Evolutionary conservation across 495 filamentous ascomycete species (phyloP).

Genomic region (Neurospora sp.): DNA sequence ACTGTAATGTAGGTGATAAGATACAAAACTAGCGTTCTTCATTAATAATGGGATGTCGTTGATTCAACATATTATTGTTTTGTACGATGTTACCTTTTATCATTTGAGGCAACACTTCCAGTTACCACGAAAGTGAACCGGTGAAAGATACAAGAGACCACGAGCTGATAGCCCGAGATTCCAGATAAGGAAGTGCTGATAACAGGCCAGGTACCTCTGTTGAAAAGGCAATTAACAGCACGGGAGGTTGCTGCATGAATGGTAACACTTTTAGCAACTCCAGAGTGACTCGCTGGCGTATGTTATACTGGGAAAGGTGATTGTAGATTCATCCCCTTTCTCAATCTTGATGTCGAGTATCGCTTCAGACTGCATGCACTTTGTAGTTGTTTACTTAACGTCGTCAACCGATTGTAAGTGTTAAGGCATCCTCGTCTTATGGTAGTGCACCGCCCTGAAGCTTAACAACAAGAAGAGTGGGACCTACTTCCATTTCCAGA

Average conservation of each 20-base stretch:
- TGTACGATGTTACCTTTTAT: background rate
- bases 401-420: background rate
- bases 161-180: background rate
- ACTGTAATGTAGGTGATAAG: background rate
- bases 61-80: background rate
- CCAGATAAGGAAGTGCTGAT: background rate
- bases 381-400: background rate
- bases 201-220: background rate
- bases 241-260: background rate
- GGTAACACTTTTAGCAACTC: background rate
- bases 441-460: background rate
- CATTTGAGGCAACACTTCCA: background rate
- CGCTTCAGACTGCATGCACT: background rate
- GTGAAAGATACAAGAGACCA: background rate
- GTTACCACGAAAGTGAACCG: background rate
- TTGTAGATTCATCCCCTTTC: background rate
- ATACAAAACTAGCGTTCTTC: background rate
- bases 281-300: background rate
- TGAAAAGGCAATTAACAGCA: background rate
- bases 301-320: background rate
- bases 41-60: background rate
- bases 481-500: background rate
- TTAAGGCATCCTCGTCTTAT: background rate
- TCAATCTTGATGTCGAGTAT: background rate
- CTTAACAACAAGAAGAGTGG: background rate